Evolutionary conservation across 2,329 filamentous ascomycete species (phyloP).

Genomic region (Amphichorda felina): DNA sequence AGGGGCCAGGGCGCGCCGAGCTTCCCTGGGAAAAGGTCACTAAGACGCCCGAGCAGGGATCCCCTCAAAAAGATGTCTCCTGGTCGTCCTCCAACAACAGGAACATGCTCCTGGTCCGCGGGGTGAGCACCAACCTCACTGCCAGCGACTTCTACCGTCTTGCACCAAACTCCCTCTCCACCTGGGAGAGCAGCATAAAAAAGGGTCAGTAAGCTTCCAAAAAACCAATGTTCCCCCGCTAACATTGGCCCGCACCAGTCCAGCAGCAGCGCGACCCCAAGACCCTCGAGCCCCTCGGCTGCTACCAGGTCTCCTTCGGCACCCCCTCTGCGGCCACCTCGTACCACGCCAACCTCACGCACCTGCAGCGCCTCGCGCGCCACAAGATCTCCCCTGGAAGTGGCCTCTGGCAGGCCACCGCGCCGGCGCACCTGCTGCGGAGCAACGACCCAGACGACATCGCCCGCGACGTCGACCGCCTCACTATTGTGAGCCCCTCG

Average conservation of each 20-base stretch:
- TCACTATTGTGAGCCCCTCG: constrained; percentile 12
- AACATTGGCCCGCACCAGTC: constrained; percentile 22
- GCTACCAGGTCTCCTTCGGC: constrained; percentile 61
- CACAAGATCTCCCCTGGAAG: constrained; percentile 14
- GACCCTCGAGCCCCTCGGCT: constrained; percentile 50
- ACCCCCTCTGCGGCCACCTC: constrained; percentile 42
- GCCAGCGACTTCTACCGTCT: constrained; percentile 63
- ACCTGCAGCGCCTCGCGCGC: constrained; percentile 18
- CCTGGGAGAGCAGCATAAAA: constrained; percentile 52
- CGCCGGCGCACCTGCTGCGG: constrained; percentile 13
- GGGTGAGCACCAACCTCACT: constrained; percentile 45
- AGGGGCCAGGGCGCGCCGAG: neutral
- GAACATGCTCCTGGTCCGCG: constrained; percentile 42
- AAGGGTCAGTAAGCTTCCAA: constrained; percentile 41
- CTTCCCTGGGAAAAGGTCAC: too few relatives aligned
- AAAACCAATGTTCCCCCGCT: neutral
- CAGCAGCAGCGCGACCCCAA: constrained; percentile 52
- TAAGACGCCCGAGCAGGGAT: too few relatives aligned
- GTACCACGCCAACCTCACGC: constrained; percentile 35
- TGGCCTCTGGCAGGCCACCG: constrained; percentile 16
- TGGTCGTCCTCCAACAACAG: too few relatives aligned
- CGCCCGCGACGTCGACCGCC: neutral
- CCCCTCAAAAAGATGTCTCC: too few relatives aligned
- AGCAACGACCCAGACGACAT: neutral
- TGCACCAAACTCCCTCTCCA: constrained; percentile 51